Base-by-base conservation (phyloP, 768 basidiomycete genomes). In the Neoboletus magnificus region DNA sequence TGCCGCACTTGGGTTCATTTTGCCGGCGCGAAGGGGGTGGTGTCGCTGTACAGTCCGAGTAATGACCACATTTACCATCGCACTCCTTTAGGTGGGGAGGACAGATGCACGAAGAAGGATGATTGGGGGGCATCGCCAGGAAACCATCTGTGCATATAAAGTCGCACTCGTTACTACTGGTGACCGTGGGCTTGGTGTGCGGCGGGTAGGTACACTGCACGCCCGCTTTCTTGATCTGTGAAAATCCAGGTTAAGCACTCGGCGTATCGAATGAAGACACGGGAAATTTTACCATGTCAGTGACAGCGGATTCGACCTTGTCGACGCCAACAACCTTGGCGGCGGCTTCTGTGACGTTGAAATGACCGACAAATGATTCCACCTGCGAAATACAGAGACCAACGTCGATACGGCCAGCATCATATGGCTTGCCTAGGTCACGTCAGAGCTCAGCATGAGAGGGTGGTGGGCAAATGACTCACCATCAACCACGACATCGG, bases 161-260 rank as follows among this genome's bases (percentile, higher is more conserved):
- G 48, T 57, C 59, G 35, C 74, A 77, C 18, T 56, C 64, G 18
- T 62, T 56, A 22, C 37, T 53, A 4, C 33, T 5, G 10, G 61
- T 56, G 48, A 63, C 66, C 4, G 59, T 33, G 12, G 68, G 58
- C 8, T 29, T 45, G 0, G 64, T 58, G 45, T 76, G 71, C n/a
- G 51, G 52, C 9, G 75, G 75, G 54, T 69, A 74, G 8, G 62
- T 48, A 54, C 76, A 76, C 36, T 66, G 37, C 29, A 60, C 37
- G 37, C 64, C 63, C 0, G 43, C 25, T 27, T 40, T 37, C 44
- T 65, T 60, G 50, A 74, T 62, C 74, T 73, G 33, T 20, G 12
- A 52, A 39, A 37, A 30, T 16, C 0, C 5, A 30, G 42, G 25
- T 12, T 53, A 2, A 60, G 35, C 1, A 32, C n/a, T 8, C 10